phyloP scores from a whole-genome alignment of 805 yeast genomes.

The Metschnikowia chrysomelidarum region DNA sequence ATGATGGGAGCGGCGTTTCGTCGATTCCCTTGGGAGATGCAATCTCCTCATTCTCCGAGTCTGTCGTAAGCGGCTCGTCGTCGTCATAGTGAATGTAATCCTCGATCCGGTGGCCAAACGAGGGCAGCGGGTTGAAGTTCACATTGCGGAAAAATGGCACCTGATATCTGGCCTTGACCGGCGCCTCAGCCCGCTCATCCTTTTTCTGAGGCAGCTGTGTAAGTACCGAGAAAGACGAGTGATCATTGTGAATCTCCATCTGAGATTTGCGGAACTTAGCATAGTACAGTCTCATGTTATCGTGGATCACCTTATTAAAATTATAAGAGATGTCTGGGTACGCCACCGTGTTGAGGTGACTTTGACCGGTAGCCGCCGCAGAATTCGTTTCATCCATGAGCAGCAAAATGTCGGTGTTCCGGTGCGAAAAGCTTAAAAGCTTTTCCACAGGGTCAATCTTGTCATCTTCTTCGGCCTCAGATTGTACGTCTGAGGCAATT shows the following conservation, averaged over 20 bases:
- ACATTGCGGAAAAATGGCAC: constrained; percentile 40
- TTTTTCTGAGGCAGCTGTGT: constrained; percentile 12
- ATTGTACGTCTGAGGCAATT: not conserved
- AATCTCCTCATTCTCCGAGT: constrained; percentile 18
- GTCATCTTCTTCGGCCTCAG: constrained; percentile 18
- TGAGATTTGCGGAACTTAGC: constrained; percentile 26
- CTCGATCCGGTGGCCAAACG: constrained; percentile 28
- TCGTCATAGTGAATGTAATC: constrained; percentile 38
- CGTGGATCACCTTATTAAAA: constrained; percentile 38
- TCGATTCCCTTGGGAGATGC: constrained; percentile 11
- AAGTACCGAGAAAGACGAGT: constrained; percentile 33
- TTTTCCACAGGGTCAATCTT: constrained; percentile 44
- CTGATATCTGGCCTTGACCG: constrained; percentile 12
- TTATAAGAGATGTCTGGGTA: constrained; percentile 24
- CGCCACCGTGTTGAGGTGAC: not conserved
- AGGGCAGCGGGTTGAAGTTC: constrained; percentile 31
- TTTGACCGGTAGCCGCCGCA: not conserved
- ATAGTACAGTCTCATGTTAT: constrained; percentile 35
- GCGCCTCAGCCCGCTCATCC: constrained; percentile 1
- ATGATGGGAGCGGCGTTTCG: constrained; percentile 13
- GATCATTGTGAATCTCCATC: constrained; percentile 33
- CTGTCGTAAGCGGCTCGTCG: constrained; percentile 10
- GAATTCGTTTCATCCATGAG: constrained; percentile 22
- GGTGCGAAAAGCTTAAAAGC: constrained; percentile 34
- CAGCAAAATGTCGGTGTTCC: constrained; percentile 31